These are phyloP conservation scores for Cymbidium sinense DNA, from an alignment of 106 monocot species.

Conservation along the genomic window DNA sequence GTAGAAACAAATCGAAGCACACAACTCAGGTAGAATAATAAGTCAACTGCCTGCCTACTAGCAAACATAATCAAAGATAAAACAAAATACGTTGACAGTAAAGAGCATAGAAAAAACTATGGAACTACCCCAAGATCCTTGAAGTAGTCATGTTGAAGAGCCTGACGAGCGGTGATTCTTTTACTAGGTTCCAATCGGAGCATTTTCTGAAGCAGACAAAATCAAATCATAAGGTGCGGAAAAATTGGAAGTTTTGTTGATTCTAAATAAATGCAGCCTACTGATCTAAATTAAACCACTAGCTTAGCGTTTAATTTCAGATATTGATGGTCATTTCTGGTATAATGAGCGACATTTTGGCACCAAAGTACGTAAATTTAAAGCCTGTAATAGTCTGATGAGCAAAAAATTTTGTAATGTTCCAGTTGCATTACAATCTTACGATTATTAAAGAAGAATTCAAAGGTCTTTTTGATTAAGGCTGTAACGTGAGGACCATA, in stretches of 20 bases:
- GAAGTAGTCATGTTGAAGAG: constrained; percentile 90
- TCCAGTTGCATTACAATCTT: too few species aligned
- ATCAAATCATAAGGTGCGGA: not conserved
- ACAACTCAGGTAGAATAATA: not conserved
- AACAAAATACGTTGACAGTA: constrained; percentile 13
- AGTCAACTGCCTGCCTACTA: constrained; percentile 1
- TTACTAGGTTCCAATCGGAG: constrained; percentile 60
- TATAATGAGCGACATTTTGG: too few species aligned
- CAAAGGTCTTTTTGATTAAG: too few species aligned
- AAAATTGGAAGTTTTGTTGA: not conserved
- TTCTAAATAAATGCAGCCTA: not conserved
- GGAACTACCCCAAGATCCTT: constrained; percentile 64
- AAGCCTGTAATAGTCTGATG: too few species aligned
- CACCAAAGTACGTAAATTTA: too few species aligned
- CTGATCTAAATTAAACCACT: not conserved
- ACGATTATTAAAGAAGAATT: too few species aligned
- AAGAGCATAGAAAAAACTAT: constrained; percentile 9
- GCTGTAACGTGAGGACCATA: too few species aligned
- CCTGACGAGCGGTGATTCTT: constrained; percentile 77
- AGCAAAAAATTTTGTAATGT: too few species aligned
- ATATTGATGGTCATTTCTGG: too few species aligned
- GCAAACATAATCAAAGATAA: not conserved
- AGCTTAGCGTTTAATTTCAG: not conserved
- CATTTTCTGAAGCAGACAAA: constrained; percentile 59
- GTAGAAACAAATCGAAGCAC: constrained; percentile 1